phyloP scores from a whole-genome alignment of 768 basidiomycete species.

The Auriscalpium microsporum region DNA sequence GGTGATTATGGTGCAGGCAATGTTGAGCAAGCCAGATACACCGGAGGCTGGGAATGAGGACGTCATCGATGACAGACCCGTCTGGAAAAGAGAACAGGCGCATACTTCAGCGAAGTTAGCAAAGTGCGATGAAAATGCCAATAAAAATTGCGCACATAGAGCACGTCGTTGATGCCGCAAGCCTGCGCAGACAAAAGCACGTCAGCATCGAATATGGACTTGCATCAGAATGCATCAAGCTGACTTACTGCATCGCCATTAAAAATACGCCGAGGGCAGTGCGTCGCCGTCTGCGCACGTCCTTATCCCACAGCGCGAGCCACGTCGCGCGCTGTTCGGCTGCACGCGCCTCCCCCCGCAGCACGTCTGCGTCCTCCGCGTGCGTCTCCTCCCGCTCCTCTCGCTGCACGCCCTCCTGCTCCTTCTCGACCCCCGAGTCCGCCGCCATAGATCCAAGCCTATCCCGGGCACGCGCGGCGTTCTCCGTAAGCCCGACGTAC shows the following conservation, averaged over 20 bases:
- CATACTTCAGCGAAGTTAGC: constrained; percentile 24
- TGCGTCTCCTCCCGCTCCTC: constrained; percentile 11
- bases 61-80: constrained; percentile 38
- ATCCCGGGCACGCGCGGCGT: constrained; percentile 24
- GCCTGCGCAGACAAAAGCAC: constrained; percentile 13
- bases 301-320: constrained; percentile 21
- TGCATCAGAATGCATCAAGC: not conserved
- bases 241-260: constrained; percentile 36
- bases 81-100: constrained; percentile 42
- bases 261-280: constrained; percentile 35
- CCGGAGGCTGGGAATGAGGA: constrained; percentile 44
- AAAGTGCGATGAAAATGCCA: not conserved
- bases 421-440: constrained; percentile 19
- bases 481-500: constrained; percentile 25
- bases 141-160: constrained; percentile 19
- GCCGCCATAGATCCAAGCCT: constrained; percentile 18
- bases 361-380: not conserved
- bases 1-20: constrained; percentile 30
- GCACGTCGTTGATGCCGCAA: constrained; percentile 27
- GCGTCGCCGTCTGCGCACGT: constrained; percentile 23
- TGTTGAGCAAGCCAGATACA: constrained; percentile 37
- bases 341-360: not conserved
- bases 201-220: not conserved
- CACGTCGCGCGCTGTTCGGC: constrained; percentile 2
- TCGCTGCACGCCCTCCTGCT: constrained; percentile 19